Conservation (phyloP, 2,329 filamentous ascomycete genomes). For the Claviceps paspali region DNA sequence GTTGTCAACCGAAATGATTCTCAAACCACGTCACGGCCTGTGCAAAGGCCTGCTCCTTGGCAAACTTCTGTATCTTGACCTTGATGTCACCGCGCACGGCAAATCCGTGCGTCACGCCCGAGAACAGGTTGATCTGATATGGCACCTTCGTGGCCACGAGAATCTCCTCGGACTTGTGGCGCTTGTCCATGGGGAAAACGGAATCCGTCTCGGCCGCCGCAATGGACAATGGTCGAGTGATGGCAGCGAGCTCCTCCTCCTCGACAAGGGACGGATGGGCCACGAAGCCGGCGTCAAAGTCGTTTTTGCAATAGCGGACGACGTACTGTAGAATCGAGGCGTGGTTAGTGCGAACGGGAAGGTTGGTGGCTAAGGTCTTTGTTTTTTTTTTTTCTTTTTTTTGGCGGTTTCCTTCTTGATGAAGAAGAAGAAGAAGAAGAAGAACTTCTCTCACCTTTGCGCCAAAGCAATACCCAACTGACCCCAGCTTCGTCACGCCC, state of each 20-base stretch:
- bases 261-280: constrained; percentile 51
- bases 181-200: constrained; percentile 40
- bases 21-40: constrained; percentile 68
- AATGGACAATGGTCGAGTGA: constrained; percentile 43
- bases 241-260: constrained; percentile 40
- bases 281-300: constrained; percentile 42
- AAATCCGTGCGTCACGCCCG: constrained; percentile 57
- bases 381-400: neutral
- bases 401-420: too few relatives aligned
- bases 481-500: constrained; percentile 37
- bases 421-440: too few relatives aligned
- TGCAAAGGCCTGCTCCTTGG: constrained; percentile 63
- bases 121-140: constrained; percentile 58
- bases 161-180: constrained; percentile 43
- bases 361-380: neutral
- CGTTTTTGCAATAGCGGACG: constrained; percentile 44
- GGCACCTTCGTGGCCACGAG: constrained; percentile 34
- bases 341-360: neutral
- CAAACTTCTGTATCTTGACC: constrained; percentile 40
- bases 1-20: constrained; percentile 17
- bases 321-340: constrained; percentile 52
- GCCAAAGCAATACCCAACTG: constrained; percentile 51
- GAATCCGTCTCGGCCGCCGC: constrained; percentile 47
- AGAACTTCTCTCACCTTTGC: constrained; percentile 31
- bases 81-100: constrained; percentile 49